Evolutionary conservation across 2,329 filamentous ascomycete species (phyloP).

Genomic region (Pestalotiopsis sp.): DNA sequence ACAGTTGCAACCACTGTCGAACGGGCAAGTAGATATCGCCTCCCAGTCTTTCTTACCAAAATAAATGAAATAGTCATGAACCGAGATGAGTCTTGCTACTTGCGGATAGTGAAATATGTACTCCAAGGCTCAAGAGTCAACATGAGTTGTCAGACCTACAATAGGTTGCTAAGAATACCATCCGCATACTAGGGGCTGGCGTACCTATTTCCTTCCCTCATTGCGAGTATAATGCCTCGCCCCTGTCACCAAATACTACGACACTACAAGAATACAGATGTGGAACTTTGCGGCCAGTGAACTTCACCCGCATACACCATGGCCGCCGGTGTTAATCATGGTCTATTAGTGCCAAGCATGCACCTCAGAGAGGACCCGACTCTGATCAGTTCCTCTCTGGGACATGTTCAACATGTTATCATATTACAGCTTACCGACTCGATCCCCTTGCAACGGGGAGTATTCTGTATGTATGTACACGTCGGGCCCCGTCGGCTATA

Average conservation of each 20-base stretch:
- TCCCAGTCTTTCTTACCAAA: no score
- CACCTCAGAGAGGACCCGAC: neutral
- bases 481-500: neutral
- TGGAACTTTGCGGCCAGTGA: neutral
- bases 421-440: slow-evolving; percentile 4
- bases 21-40: neutral
- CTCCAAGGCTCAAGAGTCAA: no score
- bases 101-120: no score
- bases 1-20: neutral
- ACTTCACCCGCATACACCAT: neutral
- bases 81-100: no score
- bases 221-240: neutral
- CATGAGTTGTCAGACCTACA: neutral
- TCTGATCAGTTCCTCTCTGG: slow-evolving; percentile 9
- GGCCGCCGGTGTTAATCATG: neutral
- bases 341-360: slow-evolving; percentile 4
- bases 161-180: neutral
- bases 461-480: neutral
- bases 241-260: neutral
- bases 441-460: neutral
- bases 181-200: neutral
- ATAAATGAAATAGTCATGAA: no score
- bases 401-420: neutral
- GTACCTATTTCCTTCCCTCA: neutral
- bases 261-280: neutral